Percentiles rank a stretch among this genome's conserved stretches.
Conservation (phyloP, 1,139 yeast species). For the Geotrichum bryndzae region DNA sequence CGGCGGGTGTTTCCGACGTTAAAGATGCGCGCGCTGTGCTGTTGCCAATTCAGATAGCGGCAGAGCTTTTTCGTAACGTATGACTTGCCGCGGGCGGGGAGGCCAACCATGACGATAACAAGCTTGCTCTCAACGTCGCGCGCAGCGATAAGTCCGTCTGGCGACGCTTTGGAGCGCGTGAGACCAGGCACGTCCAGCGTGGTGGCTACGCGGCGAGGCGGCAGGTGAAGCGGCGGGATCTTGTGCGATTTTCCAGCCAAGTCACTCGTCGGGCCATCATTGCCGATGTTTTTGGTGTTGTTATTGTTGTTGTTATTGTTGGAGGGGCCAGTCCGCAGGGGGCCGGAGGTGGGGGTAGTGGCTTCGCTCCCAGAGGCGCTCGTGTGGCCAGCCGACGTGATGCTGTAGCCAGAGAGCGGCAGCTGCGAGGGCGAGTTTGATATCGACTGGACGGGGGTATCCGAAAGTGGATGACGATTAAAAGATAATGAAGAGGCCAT, state of each 20-base stretch:
- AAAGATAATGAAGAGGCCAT: slow-evolving; percentile 8
- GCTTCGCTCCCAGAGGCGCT: background rate
- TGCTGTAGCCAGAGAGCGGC: background rate
- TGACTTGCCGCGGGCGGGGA: slow-evolving; percentile 90
- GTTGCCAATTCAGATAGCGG: slow-evolving; percentile 84
- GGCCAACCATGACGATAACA: slow-evolving; percentile 90
- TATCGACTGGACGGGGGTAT: slow-evolving; percentile 16
- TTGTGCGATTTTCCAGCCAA: background rate
- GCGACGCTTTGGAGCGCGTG: slow-evolving; percentile 73
- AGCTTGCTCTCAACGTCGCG: slow-evolving; percentile 72
- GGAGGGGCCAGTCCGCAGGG: background rate
- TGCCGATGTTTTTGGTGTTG: background rate
- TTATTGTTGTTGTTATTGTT: background rate
- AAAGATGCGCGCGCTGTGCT: slow-evolving; percentile 82
- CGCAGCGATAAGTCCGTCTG: slow-evolving; percentile 74
- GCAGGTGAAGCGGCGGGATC: slow-evolving; percentile 1
- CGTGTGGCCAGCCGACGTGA: background rate
- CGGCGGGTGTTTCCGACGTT: slow-evolving; percentile 93
- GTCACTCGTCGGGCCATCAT: background rate
- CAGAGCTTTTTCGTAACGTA: slow-evolving; percentile 87
- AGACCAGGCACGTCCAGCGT: slow-evolving; percentile 91
- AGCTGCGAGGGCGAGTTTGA: slow-evolving; percentile 11
- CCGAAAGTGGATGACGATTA: slow-evolving; percentile 16
- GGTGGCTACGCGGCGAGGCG: slow-evolving; percentile 46
- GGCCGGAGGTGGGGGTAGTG: background rate